phyloP scores from a whole-genome alignment of 345 rosid species.

The Eucalyptus melliodora region DNA sequence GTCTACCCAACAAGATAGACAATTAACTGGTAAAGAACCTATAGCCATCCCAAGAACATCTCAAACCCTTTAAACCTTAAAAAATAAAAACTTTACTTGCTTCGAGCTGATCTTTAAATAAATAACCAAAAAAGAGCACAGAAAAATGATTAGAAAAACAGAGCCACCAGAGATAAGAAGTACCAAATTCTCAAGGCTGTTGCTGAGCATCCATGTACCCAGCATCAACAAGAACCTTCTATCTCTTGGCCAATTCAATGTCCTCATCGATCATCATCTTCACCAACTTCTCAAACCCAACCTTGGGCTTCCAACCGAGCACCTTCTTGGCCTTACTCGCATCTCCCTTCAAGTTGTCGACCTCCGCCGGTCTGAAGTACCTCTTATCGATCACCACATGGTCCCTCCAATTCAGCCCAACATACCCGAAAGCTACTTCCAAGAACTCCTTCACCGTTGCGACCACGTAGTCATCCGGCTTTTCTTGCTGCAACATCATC shows the following conservation, averaged over 20 bases:
- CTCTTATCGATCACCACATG: constrained; percentile 54
- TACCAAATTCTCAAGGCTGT: constrained; percentile 28
- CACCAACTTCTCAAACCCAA: constrained; percentile 76
- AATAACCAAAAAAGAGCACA: background rate
- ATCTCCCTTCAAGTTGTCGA: constrained; percentile 50
- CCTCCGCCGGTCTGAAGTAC: constrained; percentile 53
- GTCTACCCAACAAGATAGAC: background rate
- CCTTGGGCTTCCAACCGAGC: constrained; percentile 68
- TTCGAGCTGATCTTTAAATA: background rate
- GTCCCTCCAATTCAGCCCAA: constrained; percentile 44
- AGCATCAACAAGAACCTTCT: constrained; percentile 92
- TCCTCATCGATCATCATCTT: constrained; percentile 94
- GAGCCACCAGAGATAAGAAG: background rate
- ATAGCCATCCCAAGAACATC: background rate
- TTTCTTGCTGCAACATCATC: constrained; percentile 95
- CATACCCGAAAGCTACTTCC: constrained; percentile 62
- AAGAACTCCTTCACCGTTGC: constrained; percentile 93
- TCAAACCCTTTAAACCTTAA: background rate
- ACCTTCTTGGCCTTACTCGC: constrained; percentile 40
- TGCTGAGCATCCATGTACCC: constrained; percentile 83
- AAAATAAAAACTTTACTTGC: background rate
- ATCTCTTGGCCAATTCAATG: constrained; percentile 71
- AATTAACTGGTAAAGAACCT: background rate
- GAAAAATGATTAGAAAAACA: background rate
- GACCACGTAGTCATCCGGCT: constrained; percentile 87